Percentiles rank a stretch among this genome's conserved stretches.
Evolutionary conservation across 306 rosid species (phyloP).

Genomic region (Fragaria nilgerrensis): DNA sequence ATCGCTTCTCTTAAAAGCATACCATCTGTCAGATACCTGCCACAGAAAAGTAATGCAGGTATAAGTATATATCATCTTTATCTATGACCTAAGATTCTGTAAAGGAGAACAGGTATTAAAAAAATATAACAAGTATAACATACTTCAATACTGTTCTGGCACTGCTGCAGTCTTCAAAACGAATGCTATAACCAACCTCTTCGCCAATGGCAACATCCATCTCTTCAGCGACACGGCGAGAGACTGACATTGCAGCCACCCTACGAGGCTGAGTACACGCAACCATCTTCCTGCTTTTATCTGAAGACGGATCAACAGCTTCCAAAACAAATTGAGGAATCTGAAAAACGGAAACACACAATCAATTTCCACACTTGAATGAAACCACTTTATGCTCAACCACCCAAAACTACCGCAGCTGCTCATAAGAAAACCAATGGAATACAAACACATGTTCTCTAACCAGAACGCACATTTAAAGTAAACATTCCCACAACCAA

Average conservation of each 20-base stretch:
- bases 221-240: constrained; percentile 96
- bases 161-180: constrained; percentile 96
- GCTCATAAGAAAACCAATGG: neutral
- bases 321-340: constrained; percentile 95
- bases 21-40: constrained; percentile 91
- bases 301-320: constrained; percentile 63
- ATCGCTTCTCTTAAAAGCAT: constrained; percentile 97
- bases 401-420: neutral
- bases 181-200: constrained; percentile 97
- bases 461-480: neutral
- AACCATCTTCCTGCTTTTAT: constrained; percentile 77
- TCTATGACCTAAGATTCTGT: neutral
- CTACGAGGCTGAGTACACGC: constrained; percentile 97
- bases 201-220: constrained; percentile 97
- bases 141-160: constrained; percentile 90
- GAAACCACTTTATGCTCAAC: neutral
- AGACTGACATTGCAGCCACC: constrained; percentile 98
- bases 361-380: neutral
- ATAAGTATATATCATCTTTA: neutral
- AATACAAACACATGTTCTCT: neutral
- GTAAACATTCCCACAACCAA: neutral
- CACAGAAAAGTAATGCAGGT: neutral
- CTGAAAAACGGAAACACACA: constrained; percentile 32
- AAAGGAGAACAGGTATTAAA: neutral
- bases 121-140: constrained; percentile 16